Evolutionary conservation across 148 eudicot genomes (phyloP).

Genomic region (Salicornia ramosissima): DNA sequence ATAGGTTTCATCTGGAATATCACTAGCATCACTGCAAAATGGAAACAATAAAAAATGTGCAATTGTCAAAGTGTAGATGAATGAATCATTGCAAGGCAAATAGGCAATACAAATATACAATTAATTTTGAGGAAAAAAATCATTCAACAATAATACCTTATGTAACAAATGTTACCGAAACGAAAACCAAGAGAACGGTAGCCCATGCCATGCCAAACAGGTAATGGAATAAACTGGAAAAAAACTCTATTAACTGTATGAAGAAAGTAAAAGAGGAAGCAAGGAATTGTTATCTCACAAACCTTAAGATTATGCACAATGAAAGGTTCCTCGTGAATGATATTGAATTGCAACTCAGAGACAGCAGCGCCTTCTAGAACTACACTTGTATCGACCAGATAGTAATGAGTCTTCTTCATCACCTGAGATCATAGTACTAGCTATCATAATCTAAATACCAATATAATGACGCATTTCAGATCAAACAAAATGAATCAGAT

Average conservation of each 20-base stretch:
- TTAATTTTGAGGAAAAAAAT: not conserved
- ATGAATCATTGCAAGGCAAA: not conserved
- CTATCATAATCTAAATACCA: not conserved
- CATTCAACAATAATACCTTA: constrained; percentile 47
- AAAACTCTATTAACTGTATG: not conserved
- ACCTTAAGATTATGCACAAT: constrained; percentile 74
- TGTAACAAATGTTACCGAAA: constrained; percentile 87
- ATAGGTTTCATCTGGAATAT: constrained; percentile 91
- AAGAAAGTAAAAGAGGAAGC: not conserved
- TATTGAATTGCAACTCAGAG: constrained; percentile 77
- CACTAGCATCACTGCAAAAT: constrained; percentile 90
- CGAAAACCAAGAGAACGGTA: constrained; percentile 94
- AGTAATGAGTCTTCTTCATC: constrained; percentile 97
- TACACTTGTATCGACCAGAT: constrained; percentile 82
- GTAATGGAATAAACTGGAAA: constrained; percentile 81
- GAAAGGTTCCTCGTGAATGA: constrained; percentile 83
- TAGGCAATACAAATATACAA: not conserved
- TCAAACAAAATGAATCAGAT: not conserved
- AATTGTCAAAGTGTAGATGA: not conserved
- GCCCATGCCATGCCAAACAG: constrained; percentile 92
- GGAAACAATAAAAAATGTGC: constrained; percentile 21
- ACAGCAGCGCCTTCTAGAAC: constrained; percentile 91
- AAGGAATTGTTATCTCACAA: not conserved
- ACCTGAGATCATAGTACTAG: constrained; percentile 50
- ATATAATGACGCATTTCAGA: not conserved